Percentiles rank a stretch among this genome's conserved stretches.
These are phyloP conservation scores for Mucor indicus DNA, from an alignment of 371 early-diverging fungal species.

Conservation along the genomic window DNA sequence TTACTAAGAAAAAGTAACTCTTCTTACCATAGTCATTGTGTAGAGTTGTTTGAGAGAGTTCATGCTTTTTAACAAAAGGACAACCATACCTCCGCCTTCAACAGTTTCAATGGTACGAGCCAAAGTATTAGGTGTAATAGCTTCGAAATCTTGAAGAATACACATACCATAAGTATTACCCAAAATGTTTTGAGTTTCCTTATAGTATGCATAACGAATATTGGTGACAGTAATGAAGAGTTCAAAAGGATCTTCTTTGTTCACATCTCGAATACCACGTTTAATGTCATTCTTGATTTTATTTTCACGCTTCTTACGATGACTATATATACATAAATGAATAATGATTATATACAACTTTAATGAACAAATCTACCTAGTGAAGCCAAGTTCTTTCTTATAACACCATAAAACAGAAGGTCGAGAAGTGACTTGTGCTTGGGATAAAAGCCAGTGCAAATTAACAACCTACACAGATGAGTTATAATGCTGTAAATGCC, in stretches of 20 bases:
- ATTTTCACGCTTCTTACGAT: slow-evolving; percentile 94
- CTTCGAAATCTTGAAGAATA: slow-evolving; percentile 98
- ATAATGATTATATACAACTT: no score
- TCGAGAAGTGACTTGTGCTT: slow-evolving; percentile 85
- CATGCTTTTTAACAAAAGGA: slow-evolving; percentile 93
- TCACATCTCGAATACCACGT: slow-evolving; percentile 84
- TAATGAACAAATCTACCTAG: slow-evolving; percentile 41
- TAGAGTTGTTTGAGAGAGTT: slow-evolving; percentile 93
- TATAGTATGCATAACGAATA: slow-evolving; percentile 97
- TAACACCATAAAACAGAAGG: slow-evolving; percentile 98
- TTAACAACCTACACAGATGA: slow-evolving; percentile 73
- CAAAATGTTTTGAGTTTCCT: slow-evolving; percentile 97
- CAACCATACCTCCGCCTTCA: slow-evolving; percentile 98
- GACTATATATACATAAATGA: slow-evolving; percentile 34
- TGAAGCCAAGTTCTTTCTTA: slow-evolving; percentile 97
- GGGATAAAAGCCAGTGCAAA: slow-evolving; percentile 93
- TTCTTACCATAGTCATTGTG: slow-evolving; percentile 90
- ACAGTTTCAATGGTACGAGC: slow-evolving; percentile 99
- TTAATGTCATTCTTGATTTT: slow-evolving; percentile 92
- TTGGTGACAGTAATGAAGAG: slow-evolving; percentile 93
- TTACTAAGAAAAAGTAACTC: not conserved
- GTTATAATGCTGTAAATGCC: no score
- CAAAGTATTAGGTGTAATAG: slow-evolving; percentile 96
- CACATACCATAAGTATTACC: slow-evolving; percentile 99
- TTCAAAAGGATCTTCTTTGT: slow-evolving; percentile 95